Evolutionary conservation across 306 rosid species (phyloP).

Genomic region (Ziziphus jujuba): DNA sequence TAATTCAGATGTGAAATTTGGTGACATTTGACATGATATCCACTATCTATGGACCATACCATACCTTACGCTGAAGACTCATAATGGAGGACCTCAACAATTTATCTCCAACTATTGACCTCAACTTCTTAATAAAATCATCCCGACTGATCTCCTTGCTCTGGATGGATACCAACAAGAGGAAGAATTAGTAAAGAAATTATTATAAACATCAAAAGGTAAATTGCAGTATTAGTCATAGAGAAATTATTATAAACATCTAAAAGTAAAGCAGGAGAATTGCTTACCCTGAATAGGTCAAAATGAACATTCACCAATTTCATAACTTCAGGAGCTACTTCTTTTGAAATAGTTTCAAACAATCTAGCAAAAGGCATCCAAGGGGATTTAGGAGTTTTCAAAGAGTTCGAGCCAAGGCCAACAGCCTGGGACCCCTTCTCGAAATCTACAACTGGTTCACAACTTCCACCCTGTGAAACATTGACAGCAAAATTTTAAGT

Average conservation of each 20-base stretch:
- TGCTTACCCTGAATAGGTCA: slow-evolving; percentile 22
- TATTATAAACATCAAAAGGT: not conserved
- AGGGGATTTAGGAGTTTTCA: slow-evolving; percentile 15
- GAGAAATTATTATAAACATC: not conserved
- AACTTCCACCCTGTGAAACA: slow-evolving; percentile 14
- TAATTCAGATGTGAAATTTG: too few species aligned
- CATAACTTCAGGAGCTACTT: slow-evolving; percentile 16
- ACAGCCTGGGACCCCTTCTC: slow-evolving; percentile 5
- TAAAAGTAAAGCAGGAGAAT: not conserved
- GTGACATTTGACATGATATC: too few species aligned
- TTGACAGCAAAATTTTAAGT: not conserved
- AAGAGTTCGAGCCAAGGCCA: slow-evolving; percentile 15
- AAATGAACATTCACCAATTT: slow-evolving; percentile 14
- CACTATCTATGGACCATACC: too few species aligned
- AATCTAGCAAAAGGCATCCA: slow-evolving; percentile 15
- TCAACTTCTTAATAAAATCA: slow-evolving; percentile 5
- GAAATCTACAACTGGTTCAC: slow-evolving; percentile 12
- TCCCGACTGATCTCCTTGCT: slow-evolving; percentile 14
- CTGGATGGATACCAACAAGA: slow-evolving; percentile 2
- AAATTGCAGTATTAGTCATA: not conserved
- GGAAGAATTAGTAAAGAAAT: not conserved
- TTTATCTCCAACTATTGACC: slow-evolving; percentile 21
- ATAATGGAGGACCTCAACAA: slow-evolving; percentile 16
- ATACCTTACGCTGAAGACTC: slow-evolving; percentile 19
- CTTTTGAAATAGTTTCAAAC: slow-evolving; percentile 10